phyloP scores from a whole-genome alignment of 2,329 filamentous ascomycete species.

The Neospermospora avenae region DNA sequence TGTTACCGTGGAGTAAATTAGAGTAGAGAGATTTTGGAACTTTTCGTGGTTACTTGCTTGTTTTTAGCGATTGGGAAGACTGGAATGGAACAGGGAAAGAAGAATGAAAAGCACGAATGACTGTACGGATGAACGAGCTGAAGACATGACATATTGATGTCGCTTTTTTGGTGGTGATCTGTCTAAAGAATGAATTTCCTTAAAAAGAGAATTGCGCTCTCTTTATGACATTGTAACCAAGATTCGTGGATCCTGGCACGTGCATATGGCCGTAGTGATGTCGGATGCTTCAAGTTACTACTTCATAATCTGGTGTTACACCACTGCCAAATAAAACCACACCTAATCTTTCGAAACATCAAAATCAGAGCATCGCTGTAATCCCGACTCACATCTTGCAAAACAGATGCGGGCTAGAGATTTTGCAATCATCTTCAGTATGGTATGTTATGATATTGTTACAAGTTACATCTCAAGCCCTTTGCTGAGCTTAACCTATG shows the following conservation, averaged over 20 bases:
- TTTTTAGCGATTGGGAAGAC: slow-evolving; percentile 18
- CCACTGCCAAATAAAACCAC: too few relatives aligned
- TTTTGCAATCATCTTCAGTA: too few relatives aligned
- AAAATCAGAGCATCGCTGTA: too few relatives aligned
- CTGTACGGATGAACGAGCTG: slow-evolving; percentile 2
- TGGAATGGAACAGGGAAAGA: slow-evolving; percentile 9
- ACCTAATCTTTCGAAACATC: too few relatives aligned
- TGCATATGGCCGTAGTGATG: too few relatives aligned
- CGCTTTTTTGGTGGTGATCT: not conserved
- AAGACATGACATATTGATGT: not conserved
- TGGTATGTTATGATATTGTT: slow-evolving; percentile 27
- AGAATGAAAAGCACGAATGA: not conserved
- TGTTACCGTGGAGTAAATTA: slow-evolving; percentile 89
- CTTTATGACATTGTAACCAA: too few relatives aligned
- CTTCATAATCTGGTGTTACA: too few relatives aligned
- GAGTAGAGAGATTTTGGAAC: slow-evolving; percentile 4
- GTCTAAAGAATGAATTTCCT: not conserved
- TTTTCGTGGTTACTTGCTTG: slow-evolving; percentile 12
- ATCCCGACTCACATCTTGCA: too few relatives aligned
- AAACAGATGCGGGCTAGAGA: too few relatives aligned
- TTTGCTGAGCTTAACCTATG: slow-evolving; percentile 18
- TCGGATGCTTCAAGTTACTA: too few relatives aligned
- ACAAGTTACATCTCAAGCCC: slow-evolving; percentile 25
- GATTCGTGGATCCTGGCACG: too few relatives aligned
- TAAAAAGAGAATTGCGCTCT: too few relatives aligned